Base-by-base conservation (phyloP, 2,329 filamentous ascomycete species). In the Scedosporium apiospermum region DNA sequence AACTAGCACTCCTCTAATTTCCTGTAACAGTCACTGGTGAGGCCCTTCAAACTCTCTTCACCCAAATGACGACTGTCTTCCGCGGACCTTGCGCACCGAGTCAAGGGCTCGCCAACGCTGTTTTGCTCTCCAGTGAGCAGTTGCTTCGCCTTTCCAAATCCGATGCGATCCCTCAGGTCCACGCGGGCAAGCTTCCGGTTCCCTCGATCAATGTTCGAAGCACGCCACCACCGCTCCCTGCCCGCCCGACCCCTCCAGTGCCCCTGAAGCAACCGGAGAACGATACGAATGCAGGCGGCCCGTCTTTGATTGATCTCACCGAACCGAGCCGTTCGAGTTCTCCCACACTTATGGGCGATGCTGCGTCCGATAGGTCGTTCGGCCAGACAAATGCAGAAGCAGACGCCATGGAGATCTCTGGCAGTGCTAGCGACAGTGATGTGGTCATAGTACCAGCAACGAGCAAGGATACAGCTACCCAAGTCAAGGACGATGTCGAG, bases 91-190 rank as follows among this genome's bases (percentile, higher is more conserved):
- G 93, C 34, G 84, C 81, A 53, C 92, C 92, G 1, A 86, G 87
- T 3, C 87, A 89, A 67, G 85, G 91, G 66, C 81, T 97, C 41
- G 92, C 92, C 27, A 88, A 91, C 59, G 83, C 93, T 46, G 92
- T 92, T 1, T 79, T 96, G 23, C 84, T 90, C 1, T 79, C 79
- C 3, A 80, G 65, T 58, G 58, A 62, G 10, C 65, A 65, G 55
- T 42, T 66, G 14, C 63, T 62, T 14, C 53, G 61, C 30, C 53
- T 58, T 30, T n/a, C 61, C 7, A 53, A 62, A 34, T 53, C 57
- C 30, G 53, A 23, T 2, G 12, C 41, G 6, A 30, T 21, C 14
- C 53, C 55, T 16, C 46, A 62, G 26, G 60, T 57, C n/a, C 30
- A 61, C 42, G 27, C 49, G 16, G 60, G 60, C 2, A 57, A 55